Base-by-base conservation (phyloP, 306 rosid genomes). In the Senna siamea region DNA sequence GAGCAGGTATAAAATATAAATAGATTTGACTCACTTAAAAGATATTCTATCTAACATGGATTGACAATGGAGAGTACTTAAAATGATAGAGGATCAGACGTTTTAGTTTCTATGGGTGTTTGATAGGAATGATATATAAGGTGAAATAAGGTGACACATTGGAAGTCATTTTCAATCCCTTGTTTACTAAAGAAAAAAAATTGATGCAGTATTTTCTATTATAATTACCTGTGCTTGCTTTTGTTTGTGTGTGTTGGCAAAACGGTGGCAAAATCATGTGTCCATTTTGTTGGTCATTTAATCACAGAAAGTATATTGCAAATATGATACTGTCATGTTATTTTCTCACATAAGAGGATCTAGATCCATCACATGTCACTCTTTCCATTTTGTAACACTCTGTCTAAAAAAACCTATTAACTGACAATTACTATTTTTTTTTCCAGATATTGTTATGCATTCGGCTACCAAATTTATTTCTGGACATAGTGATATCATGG, bases 391-490 rank as follows among this genome's bases (percentile, higher is more conserved):
- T 22, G 15, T 17, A 50, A 1, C 5, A 8, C 23, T 4, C 15
- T 9, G 15, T 43, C 2, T 2, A 3, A 13, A 13, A 3, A 17
- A 34, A 17, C n/a, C 40, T 17, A 17, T 60, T 41, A 60, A n/a
- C 5, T 60, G 15, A 40, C 71, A 53, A 41, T 47, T 69, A 63
- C 11, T 73, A 30, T 78, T 73, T 64, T 37, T 74, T 67, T 38
- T 72, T 59, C 17, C 86, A 91, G 97, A 91, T 75, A 89, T 93
- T 78, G 93, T 88, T 73, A 88, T 89, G 96, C 98, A 91, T 82
- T 93, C 96, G 0, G 98, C 97, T 41, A 93, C 94, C n/a, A 93
- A 91, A 83, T 91, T 91, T 84, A 93, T 91, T 81, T 83, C 91
- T 57, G 97, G 97, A 75, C 96, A 93, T 68, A 88, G 96, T 76